These are phyloP conservation scores for Fusarium aywerte DNA, from an alignment of 2,329 filamentous ascomycete genomes.

Conservation along the genomic window DNA sequence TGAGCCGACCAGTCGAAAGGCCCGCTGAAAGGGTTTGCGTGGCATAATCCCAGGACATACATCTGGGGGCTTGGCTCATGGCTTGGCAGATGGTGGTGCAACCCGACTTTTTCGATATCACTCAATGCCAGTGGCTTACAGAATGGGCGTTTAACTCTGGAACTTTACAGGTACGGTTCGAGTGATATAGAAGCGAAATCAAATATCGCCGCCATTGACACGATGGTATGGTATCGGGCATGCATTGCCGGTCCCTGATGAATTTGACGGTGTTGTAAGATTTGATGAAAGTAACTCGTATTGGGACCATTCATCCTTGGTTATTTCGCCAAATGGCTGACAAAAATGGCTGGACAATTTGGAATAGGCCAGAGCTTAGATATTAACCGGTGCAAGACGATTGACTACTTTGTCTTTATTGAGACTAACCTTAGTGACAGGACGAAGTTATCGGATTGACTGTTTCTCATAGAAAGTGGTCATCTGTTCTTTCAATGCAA, in stretches of 20 bases:
- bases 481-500: background rate
- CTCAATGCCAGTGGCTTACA: conserved; percentile 22
- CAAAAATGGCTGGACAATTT: background rate
- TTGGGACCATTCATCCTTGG: background rate
- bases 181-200: background rate
- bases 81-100: conserved; percentile 34
- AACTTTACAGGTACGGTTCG: background rate
- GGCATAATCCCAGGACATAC: conserved; percentile 20
- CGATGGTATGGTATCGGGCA: background rate
- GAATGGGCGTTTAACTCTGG: conserved; percentile 17
- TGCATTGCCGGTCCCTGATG: background rate
- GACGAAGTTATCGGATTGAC: background rate
- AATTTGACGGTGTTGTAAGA: background rate
- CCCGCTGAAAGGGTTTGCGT: conserved; percentile 30
- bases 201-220: conserved; percentile 1
- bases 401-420: background rate
- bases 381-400: background rate
- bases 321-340: conserved; percentile 2
- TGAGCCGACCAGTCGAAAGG: conserved; percentile 4
- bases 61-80: conserved; percentile 28
- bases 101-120: conserved; percentile 20
- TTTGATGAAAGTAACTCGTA: conserved; percentile 1
- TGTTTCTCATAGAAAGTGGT: background rate
- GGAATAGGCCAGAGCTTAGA: background rate
- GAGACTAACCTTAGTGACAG: background rate